Base-by-base conservation (phyloP, 148 eudicot species). In the Spergularia marina region DNA sequence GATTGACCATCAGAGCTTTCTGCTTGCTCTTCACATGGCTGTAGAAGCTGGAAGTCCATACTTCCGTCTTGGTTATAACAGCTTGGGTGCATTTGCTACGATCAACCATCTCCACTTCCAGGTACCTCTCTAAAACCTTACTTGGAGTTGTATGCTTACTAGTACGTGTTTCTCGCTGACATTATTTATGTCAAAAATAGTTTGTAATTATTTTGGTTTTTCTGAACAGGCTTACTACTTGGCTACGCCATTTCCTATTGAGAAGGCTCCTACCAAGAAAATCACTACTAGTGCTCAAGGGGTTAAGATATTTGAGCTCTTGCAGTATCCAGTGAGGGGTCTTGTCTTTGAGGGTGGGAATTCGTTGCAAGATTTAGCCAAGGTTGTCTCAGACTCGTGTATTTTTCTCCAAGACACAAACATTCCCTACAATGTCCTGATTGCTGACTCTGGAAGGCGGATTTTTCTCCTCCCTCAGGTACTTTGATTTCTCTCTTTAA, bases 51-150 rank as follows among this genome's bases (percentile, higher is more conserved):
- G 87, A 66, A 84, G 86, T 83, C 96, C 97, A 34, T 94, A 81
- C 80, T 90, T 94, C 74, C 80, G 98, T 7, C 80, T 94, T 47
- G 98, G 98, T n/a, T 94, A 94, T 77, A 94, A 94, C 77, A 94
- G 98, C 81, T 77, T 94, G 84, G 98, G 98, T 77, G 97, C 98
- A 39, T 94, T 94, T 87, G 98, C 98, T 65, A 94, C 98, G 62
- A 90, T 94, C 81, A 94, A 91, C 75, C 97, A 94, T 81, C 97
- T 94, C 67, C 98, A 94, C 80, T 94, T 94, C 76, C 98, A 94
- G 94, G 98, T 92, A 66, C 25, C 25, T 68, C 44, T 34, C 12
- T 58, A 9, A 6, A 8, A 4, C 18, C 68, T 52, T 23, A 25
- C 12, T 71, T 16, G 21, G 61, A 1, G 52, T 18, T 71, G 30